Evolutionary conservation across 306 rosid genomes (phyloP).

Genomic region (Citrullus amarus): DNA sequence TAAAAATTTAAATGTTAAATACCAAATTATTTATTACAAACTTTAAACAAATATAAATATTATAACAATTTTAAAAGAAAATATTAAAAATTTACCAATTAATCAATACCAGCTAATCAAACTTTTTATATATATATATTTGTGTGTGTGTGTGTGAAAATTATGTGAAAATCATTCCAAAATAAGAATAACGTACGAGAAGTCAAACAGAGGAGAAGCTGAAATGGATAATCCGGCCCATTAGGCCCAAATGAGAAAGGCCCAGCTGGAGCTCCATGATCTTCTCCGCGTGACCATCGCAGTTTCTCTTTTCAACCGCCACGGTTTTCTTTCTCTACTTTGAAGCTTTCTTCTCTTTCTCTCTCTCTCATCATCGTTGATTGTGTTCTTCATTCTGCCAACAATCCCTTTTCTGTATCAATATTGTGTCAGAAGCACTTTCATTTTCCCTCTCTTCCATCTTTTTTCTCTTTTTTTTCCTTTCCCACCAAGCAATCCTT

Average conservation of each 20-base stretch:
- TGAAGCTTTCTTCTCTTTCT: not conserved
- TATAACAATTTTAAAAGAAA: too few relatives aligned
- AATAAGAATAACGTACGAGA: too few relatives aligned
- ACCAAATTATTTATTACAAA: too few relatives aligned
- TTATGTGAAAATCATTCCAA: too few relatives aligned
- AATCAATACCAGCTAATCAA: too few relatives aligned
- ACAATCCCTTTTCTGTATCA: constrained; percentile 5
- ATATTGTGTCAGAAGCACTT: constrained; percentile 10
- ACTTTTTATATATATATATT: too few relatives aligned
- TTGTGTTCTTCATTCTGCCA: not conserved
- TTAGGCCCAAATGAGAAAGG: not conserved
- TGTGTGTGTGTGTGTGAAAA: too few relatives aligned
- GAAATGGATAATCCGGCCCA: not conserved
- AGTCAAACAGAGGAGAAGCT: too few relatives aligned
- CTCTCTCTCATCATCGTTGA: not conserved
- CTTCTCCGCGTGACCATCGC: constrained; percentile 1
- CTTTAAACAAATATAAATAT: too few relatives aligned
- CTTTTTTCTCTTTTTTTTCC: not conserved
- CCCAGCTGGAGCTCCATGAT: not conserved
- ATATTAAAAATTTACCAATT: too few relatives aligned
- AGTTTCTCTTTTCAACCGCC: not conserved
- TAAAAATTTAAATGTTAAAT: too few relatives aligned
- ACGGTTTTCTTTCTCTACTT: not conserved
- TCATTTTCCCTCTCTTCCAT: not conserved
- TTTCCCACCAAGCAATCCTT: constrained; percentile 21